Conservation (phyloP, 345 rosid genomes). For the Streptanthus diversifolius region DNA sequence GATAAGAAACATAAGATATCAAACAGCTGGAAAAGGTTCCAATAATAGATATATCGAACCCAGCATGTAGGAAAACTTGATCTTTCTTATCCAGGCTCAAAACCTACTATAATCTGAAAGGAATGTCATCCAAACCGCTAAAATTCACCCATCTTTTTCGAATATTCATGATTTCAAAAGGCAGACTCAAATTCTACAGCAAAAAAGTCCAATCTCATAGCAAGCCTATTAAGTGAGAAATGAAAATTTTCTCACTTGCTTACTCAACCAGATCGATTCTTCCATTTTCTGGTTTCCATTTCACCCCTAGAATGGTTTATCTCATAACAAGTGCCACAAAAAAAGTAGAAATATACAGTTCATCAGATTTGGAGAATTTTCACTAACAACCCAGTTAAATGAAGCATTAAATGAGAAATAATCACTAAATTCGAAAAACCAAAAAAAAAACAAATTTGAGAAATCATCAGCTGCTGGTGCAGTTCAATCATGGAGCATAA, state of each 20-base stretch:
- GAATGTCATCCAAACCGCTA: not conserved
- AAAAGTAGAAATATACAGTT: not conserved
- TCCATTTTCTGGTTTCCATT: not conserved
- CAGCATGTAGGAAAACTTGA: not conserved
- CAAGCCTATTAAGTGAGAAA: not conserved
- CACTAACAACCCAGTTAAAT: not conserved
- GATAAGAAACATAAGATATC: conserved; percentile 31
- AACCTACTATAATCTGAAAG: not conserved
- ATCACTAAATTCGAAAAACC: not conserved
- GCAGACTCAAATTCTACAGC: conserved; percentile 6
- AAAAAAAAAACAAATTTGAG: not conserved
- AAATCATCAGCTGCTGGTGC: conserved; percentile 3
- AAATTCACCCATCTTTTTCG: not conserved
- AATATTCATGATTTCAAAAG: not conserved
- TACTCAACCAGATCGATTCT: not conserved
- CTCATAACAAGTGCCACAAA: not conserved
- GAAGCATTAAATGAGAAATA: not conserved
- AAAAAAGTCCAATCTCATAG: conserved; percentile 4
- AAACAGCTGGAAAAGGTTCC: conserved; percentile 14
- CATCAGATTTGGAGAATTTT: not conserved
- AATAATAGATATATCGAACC: not conserved
- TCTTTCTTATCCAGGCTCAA: conserved; percentile 17
- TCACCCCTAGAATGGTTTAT: not conserved
- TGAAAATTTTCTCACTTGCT: not conserved
- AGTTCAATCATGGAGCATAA: not conserved